Conservation (phyloP, 345 rosid genomes). For the Ailanthus altissimus region DNA sequence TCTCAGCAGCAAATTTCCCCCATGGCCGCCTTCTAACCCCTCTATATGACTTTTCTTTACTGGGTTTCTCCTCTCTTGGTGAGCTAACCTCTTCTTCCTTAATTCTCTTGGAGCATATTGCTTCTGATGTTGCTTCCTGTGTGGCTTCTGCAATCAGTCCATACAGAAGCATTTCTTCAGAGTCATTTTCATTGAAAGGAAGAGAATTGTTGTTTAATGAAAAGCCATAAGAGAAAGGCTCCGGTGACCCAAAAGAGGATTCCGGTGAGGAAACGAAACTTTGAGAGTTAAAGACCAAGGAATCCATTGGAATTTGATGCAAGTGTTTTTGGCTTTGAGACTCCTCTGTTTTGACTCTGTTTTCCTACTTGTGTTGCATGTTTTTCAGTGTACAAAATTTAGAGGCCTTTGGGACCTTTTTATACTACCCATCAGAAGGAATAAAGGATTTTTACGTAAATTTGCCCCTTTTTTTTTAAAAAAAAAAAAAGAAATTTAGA, state of each 20-base stretch:
- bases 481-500: neutral
- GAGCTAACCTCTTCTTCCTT: constrained; percentile 62
- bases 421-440: constrained; percentile 8
- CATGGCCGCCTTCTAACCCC: constrained; percentile 79
- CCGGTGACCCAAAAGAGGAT: constrained; percentile 56
- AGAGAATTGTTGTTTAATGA: constrained; percentile 40
- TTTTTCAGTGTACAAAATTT: constrained; percentile 3
- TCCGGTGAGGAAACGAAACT: constrained; percentile 56
- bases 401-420: constrained; percentile 23
- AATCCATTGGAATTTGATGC: constrained; percentile 39
- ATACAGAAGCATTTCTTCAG: constrained; percentile 86
- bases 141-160: constrained; percentile 54
- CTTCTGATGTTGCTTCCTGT: constrained; percentile 30
- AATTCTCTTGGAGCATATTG: neutral
- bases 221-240: constrained; percentile 36
- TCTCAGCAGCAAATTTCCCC: constrained; percentile 84
- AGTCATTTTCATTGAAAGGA: constrained; percentile 92
- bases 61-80: constrained; percentile 28
- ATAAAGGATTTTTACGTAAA: neutral
- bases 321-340: neutral
- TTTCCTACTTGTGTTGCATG: neutral
- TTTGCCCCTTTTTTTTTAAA: too few relatives aligned
- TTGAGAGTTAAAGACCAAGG: constrained; percentile 40
- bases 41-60: constrained; percentile 54
- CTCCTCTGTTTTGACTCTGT: constrained; percentile 14